Evolutionary conservation across 2,329 filamentous ascomycete genomes (phyloP), one percentile per base, ranked within the genome.

Genomic region (Penicillium fuscoglaucum): DNA sequence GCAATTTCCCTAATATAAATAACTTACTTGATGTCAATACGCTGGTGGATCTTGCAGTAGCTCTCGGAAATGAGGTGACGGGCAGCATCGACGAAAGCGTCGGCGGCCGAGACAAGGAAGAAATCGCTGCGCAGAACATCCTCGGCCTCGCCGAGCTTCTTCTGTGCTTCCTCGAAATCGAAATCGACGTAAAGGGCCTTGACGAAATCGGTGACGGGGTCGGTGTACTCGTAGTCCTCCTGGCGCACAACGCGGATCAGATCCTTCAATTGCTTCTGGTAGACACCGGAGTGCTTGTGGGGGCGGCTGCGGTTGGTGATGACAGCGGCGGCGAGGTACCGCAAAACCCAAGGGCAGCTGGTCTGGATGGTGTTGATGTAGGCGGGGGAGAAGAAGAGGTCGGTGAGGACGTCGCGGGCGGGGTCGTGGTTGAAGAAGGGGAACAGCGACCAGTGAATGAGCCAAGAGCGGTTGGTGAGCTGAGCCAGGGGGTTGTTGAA

Each of bases 361-460:
- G 95, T 97, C 84, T 99, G 95, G 77, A 99, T 97, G 70, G 93
- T 98, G 86, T 98, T 99, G 87, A 99, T 99, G 84, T 91, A 99
- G 70, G 91, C 86, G 65, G 93, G 90, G 64, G 90, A 96, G 86
- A 99, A 98, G 84, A 97, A 95, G 76, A 98, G 87, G 70, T 99
- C 95, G 73, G 95, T 91, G 70, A 99, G 85, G 68, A 87, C 86
- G 74, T 99, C 95, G 72, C 93, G 91, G 59, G 91, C 91, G 66
- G 87, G 84, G 72, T 98, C 93, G 81, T 91, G 89, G 87, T 99
- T 98, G 86, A 98, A 99, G 81, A 97, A 93, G 62, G 95, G 93
- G 86, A 98, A 99, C 61, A 99, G 88, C 46, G 91, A 88, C 93
- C 95, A 99, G 89, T 99, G 95, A 70, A 96, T 90, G 71, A 99